These are phyloP conservation scores for Syncephalastrum sp. DNA, from an alignment of 371 early-diverging fungal genomes.

Conservation along the genomic window DNA sequence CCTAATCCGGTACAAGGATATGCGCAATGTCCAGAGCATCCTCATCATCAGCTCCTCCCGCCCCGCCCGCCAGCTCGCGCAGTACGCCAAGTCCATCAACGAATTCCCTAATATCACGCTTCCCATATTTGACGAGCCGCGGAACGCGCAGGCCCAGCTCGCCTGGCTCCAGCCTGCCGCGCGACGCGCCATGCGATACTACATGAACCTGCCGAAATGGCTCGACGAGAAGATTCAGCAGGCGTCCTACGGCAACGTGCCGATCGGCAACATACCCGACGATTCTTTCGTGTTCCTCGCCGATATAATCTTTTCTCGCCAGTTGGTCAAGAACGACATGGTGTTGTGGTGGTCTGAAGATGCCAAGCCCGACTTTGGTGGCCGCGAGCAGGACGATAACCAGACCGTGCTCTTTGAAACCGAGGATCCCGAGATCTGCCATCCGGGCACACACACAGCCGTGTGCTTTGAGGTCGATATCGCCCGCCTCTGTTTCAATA, in stretches of 20 bases:
- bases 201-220: constrained; percentile 72
- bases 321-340: constrained; percentile 70
- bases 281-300: constrained; percentile 79
- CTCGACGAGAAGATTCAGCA: constrained; percentile 73
- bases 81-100: constrained; percentile 53
- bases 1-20: constrained; percentile 59
- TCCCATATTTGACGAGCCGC: constrained; percentile 25
- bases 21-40: constrained; percentile 67
- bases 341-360: constrained; percentile 91
- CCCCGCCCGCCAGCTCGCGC: constrained; percentile 43
- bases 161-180: constrained; percentile 82
- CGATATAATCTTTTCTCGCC: constrained; percentile 84
- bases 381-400: constrained; percentile 82
- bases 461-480: constrained; percentile 87
- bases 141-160: constrained; percentile 49
- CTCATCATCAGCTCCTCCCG: constrained; percentile 66
- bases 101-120: constrained; percentile 70
- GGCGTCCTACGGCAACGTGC: constrained; percentile 84
- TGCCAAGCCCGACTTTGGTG: constrained; percentile 86
- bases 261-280: constrained; percentile 85
- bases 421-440: constrained; percentile 68
- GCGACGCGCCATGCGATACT: constrained; percentile 69
- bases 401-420: constrained; percentile 53
- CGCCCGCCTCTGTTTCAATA: constrained; percentile 79
- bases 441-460: constrained; percentile 72